These are phyloP conservation scores for Pyrenula massariospora DNA, from an alignment of 495 filamentous ascomycete species.

Conservation along the genomic window DNA sequence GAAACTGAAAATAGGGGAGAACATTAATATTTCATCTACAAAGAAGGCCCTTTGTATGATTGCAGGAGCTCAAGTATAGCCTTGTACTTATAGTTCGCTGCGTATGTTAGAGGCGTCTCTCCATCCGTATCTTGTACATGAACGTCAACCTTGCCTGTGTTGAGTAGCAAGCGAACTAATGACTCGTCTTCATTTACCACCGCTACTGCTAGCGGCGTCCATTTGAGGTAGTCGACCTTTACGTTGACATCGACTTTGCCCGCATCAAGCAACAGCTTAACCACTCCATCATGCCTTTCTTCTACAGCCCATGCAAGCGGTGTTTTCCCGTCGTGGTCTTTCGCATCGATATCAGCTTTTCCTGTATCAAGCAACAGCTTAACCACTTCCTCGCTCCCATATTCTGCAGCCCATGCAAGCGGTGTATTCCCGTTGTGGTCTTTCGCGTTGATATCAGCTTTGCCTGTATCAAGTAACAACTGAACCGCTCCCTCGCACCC, in stretches of 20 bases:
- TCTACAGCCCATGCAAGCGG: constrained; percentile 6
- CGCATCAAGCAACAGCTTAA: constrained; percentile 5
- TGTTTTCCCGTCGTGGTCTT: constrained; percentile 10
- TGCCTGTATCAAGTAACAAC: constrained; percentile 10
- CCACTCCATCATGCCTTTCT: constrained; percentile 3
- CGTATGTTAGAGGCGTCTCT: too few relatives aligned
- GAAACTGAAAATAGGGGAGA: too few relatives aligned
- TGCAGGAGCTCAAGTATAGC: constrained; percentile 1
- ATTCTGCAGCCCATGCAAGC: constrained; percentile 6
- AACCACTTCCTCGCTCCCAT: neutral
- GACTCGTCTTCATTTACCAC: too few relatives aligned
- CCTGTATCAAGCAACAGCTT: constrained; percentile 1
- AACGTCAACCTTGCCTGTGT: neutral
- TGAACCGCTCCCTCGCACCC: constrained; percentile 7
- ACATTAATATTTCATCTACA: too few relatives aligned
- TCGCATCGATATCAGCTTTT: constrained; percentile 3
- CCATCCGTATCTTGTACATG: neutral
- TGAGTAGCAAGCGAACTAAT: neutral
- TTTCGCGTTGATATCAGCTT: constrained; percentile 10
- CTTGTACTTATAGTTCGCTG: constrained; percentile 1
- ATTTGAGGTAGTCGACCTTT: too few relatives aligned
- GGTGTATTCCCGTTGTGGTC: constrained; percentile 12
- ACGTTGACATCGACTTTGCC: too few relatives aligned
- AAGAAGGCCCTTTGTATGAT: too few relatives aligned
- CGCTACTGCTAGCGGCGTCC: too few relatives aligned